Evolutionary conservation across 306 rosid genomes (phyloP), one percentile per base, ranked within the genome.

Genomic region (Vigna angularis): DNA sequence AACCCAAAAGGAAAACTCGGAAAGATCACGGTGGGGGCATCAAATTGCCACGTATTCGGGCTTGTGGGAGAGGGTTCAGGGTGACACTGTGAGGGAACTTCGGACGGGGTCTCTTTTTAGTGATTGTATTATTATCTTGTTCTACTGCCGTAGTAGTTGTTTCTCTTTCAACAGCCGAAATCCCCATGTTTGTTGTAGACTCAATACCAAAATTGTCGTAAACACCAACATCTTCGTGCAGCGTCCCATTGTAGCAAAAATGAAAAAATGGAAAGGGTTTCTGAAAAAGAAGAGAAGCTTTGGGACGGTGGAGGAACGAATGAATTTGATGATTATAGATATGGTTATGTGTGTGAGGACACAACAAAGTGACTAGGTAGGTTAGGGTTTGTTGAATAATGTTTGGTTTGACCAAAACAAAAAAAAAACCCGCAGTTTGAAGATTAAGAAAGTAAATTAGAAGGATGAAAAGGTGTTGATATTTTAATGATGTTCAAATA

Each of bases 1-100:
- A 87, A 83, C 64, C 93, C 93, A 76, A 87, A 83, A 9, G 92
- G 88, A 30, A 88, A 85, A 58, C 81, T 83, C 2, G 97, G 96
- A 67, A 67, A 90, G 48, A 92, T 79, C 17, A 66, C 40, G 18
- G 81, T 71, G 58, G 85, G 69, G n/a, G 57, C 47, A 8, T 12
- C 42, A 13, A 50, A 70, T 3, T 22, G 76, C 40, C 70, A 65
- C 1, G 70, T 17, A 17, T 3, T 6, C 15, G 10, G n/a, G 24
- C 28, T 4, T 63, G 82, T 49, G 17, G 51, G 42, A 38, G 67
- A 36, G 24, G 45, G 65, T 28, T 61, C 56, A 30, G 74, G 72
- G 40, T 79, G 72, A 16, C 15, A 45, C 1, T 45, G 50, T 3
- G 17, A 81, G 63, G 17, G 84, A 72, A 16, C 1, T 61, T 55